Conservation (phyloP, 2,329 filamentous ascomycete genomes). For the Ascochyta fabae region DNA sequence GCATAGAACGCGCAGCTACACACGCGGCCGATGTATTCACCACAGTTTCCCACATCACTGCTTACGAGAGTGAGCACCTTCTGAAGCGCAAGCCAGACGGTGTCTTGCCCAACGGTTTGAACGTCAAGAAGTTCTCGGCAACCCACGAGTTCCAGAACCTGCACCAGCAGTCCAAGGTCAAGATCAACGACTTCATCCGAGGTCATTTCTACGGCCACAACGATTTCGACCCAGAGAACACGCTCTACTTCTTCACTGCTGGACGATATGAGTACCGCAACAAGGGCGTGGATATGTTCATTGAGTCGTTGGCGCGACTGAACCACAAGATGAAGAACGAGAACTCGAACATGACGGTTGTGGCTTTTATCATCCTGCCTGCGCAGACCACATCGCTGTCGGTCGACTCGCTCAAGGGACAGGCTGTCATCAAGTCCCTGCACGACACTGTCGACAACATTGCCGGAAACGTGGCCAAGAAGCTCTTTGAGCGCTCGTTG, state of each 20-base stretch:
- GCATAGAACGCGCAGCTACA: constrained; percentile 91
- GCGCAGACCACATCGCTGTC: constrained; percentile 94
- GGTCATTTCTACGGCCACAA: constrained; percentile 99
- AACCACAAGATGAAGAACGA: constrained; percentile 89
- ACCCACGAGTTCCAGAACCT: constrained; percentile 99
- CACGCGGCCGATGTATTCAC: constrained; percentile 97
- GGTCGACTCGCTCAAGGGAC: constrained; percentile 93
- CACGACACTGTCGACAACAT: constrained; percentile 93
- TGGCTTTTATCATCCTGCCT: constrained; percentile 98
- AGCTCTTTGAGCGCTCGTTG: constrained; percentile 91
- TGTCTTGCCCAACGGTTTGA: constrained; percentile 93
- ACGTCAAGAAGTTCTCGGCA: constrained; percentile 97
- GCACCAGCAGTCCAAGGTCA: constrained; percentile 94
- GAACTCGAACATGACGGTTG: constrained; percentile 90
- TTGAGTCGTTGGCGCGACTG: constrained; percentile 90
- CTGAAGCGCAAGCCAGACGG: constrained; percentile 97
- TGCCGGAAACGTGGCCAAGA: constrained; percentile 87
- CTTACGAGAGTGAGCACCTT: constrained; percentile 96
- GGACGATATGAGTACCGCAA: constrained; percentile 98
- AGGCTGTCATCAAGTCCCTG: constrained; percentile 96
- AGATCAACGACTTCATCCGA: constrained; percentile 97
- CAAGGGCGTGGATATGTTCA: constrained; percentile 99
- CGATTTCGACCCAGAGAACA: constrained; percentile 96
- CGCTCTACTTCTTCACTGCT: constrained; percentile 95
- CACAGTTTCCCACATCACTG: constrained; percentile 97